These are phyloP conservation scores for Xylaria venustula DNA, from an alignment of 495 filamentous ascomycete genomes.

Conservation along the genomic window DNA sequence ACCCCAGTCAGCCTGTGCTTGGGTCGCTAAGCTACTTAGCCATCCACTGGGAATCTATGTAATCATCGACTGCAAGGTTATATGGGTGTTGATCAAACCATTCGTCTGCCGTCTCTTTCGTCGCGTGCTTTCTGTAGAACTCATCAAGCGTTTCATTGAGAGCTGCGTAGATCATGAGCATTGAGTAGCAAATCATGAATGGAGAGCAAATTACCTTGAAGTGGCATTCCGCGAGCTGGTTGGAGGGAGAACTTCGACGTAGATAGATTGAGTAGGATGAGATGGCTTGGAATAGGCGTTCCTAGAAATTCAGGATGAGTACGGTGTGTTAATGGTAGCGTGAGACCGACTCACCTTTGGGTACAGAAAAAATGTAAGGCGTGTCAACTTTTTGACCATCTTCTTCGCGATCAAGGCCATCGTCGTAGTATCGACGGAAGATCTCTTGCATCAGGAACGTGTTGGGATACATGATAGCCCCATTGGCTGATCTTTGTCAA, in stretches of 20 bases:
- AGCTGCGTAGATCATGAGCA: background rate
- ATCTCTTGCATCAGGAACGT: background rate
- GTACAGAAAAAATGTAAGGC: background rate
- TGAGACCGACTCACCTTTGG: background rate
- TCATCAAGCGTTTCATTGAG: conserved; percentile 1
- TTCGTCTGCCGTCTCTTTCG: background rate
- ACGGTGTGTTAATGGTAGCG: background rate
- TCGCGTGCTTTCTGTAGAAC: background rate
- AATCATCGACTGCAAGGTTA: background rate
- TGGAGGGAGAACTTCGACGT: background rate
- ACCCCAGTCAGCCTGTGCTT: too few species aligned
- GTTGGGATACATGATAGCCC: background rate
- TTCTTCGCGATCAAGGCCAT: background rate
- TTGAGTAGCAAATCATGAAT: background rate
- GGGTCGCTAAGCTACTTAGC: background rate
- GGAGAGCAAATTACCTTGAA: background rate
- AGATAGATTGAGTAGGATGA: background rate
- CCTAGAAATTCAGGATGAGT: background rate
- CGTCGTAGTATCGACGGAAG: background rate
- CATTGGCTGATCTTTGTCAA: background rate
- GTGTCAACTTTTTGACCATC: background rate
- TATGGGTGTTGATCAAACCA: conserved; percentile 1
- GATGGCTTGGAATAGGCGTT: background rate
- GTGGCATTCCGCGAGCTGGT: background rate
- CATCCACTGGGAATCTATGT: background rate